Base-by-base conservation (phyloP, 352 stramenopile genomes). In the Phytophthora foliorum region DNA sequence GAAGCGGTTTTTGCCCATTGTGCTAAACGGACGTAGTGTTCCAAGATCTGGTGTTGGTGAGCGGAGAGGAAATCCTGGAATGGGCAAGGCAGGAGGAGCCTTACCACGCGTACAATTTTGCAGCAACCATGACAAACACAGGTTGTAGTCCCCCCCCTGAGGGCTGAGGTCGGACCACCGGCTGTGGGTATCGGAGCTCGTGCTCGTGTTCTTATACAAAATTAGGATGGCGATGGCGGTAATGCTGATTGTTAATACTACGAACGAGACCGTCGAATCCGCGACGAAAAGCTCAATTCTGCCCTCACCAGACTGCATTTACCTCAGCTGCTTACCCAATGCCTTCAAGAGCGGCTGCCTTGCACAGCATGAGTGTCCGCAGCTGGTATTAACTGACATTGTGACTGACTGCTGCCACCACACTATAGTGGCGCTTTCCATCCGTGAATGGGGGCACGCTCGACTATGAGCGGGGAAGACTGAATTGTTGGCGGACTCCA, bases 1-100 rank as follows among this genome's bases (percentile, higher is more conserved):
- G 34, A 77, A 77, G 25, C 69, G 63, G 17, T 77, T 53, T 41
- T 64, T 73, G 50, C 50, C 63, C 69, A 77, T 77, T 11, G 4
- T 60, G 2, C 11, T 25, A 17, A 48, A 9, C 16, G 13, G 21
- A 21, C 24, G 34, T 25, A 16, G 10, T 10, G 8, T 8, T 36
- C 24, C 4, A 36, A 19, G 36, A 6, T 44, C 7, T 31, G 17
- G n/a, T n/a, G 29, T 1, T 49, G 7, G 24, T 38, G 10, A 38
- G 17, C 19, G 17, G 53, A 60, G 22, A 39, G 53, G 8, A 51
- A 51, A 31, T 51, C 13, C 24, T 3, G 46, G 27, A 53, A 38
- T 53, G 46, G 6, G 19, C 2, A 32, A 22, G 16, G 21, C 13
- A 14, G 8, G 8, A 27, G 19, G 19, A 27, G 21, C 19, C 42